Base-by-base conservation (phyloP, 164 flowering plant species). In the Macadamia tetraphylla region DNA sequence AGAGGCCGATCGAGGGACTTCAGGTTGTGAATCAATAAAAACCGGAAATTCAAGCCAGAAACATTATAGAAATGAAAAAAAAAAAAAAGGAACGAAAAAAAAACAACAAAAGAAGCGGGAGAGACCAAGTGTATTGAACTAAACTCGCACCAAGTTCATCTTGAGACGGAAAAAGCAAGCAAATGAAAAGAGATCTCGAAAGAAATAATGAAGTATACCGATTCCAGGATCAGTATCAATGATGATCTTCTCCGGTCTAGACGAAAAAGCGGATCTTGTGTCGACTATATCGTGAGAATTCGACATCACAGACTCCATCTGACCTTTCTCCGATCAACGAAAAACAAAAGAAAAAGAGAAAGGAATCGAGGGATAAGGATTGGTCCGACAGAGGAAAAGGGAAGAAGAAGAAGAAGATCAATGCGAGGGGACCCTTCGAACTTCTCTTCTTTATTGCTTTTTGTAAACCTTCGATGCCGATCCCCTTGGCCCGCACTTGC, bases 191-290 rank as follows among this genome's bases (percentile, higher is more conserved):
- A 49, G 8, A 52, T 0, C 40, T 5, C 40, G 3, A 35, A 51
- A 7, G 17, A 14, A 9, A 15, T 4, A n/a, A 0, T 35, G 49
- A 2, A 29, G 48, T 12, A 18, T 17, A 40, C 46, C 66, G 10
- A 64, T 51, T 46, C 66, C 66, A 64, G 66, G 98, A 76, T 92
- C 98, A 29, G 98, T 90, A 58, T 92, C 98, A 67, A 92, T 92
- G 70, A 92, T 89, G 81, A 92, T 62, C 84, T 88, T 92, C 15
- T 81, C 75, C 9, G 62, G 78, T 43, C 35, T 55, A 12, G 32
- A 3, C 11, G 52, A 66, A 9, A 56, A n/a, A 56, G 69, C 18
- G 29, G n/a, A 42, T 6, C 12, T 62, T 9, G 49, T 55, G 2
- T 6, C 63, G 29, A 15, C 71, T 48, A 9, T 55, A 68, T 18